These are phyloP conservation scores for Silene coronaria DNA, from an alignment of 179 eudicot genomes.

Conservation along the genomic window DNA sequence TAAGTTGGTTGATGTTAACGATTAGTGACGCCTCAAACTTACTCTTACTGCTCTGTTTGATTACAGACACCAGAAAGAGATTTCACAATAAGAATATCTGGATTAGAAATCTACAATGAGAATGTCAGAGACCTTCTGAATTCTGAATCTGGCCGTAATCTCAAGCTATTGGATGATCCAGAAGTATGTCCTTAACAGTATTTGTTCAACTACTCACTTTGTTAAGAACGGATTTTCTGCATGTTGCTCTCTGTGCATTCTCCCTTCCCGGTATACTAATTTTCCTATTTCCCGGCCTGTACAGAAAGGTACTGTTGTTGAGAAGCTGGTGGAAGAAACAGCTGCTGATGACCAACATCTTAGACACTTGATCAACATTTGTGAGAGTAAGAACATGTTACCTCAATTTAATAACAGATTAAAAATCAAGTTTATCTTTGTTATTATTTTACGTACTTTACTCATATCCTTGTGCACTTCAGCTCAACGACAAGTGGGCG, in stretches of 20 bases:
- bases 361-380: conserved; percentile 62
- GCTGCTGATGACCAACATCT: conserved; percentile 69
- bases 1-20: background rate
- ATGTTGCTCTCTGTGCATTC: background rate
- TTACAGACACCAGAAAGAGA: conserved; percentile 86
- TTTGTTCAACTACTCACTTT: background rate
- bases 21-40: conserved; percentile 3
- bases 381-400: conserved; percentile 58
- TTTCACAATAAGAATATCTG: conserved; percentile 73
- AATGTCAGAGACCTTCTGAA: conserved; percentile 84
- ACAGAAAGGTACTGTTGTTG: conserved; percentile 97
- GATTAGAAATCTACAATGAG: conserved; percentile 94
- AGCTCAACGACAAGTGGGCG: conserved; percentile 99
- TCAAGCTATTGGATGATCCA: conserved; percentile 93
- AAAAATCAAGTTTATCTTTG: background rate
- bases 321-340: conserved; percentile 89
- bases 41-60: conserved; percentile 15
- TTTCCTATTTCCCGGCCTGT: conserved; percentile 15
- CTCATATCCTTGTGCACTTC: background rate
- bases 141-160: conserved; percentile 82
- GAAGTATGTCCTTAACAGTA: conserved; percentile 44
- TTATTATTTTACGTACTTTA: conserved; percentile 12
- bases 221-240: background rate
- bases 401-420: background rate
- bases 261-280: background rate